Evolutionary conservation across 2,329 filamentous ascomycete genomes (phyloP), one percentile per base, ranked within the genome.

Genomic region (Furcasterigmium sp.): DNA sequence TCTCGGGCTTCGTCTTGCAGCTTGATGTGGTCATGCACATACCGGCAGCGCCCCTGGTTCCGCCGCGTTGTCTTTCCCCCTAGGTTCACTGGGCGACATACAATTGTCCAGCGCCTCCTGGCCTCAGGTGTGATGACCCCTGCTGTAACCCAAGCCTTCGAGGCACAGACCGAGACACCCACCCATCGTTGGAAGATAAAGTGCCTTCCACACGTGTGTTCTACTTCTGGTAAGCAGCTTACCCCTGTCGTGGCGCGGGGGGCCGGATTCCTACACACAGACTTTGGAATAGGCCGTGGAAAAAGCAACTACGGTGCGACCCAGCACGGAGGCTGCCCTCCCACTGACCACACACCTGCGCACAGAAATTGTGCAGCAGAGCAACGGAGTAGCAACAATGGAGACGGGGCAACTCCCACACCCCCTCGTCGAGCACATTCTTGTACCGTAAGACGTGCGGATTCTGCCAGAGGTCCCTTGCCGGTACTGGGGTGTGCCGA

Each of bases 21-120:
- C 32, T 35, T 11, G 32, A 5, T 35, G n/a, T 17, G n/a, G 14
- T 17, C 32, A 35, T n/a, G 18, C 17, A 17, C 37, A 40, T 45
- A 37, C 8, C 17, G 5, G 29, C 29, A 32, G 29, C 29, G 8
- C 29, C 37, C 40, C 41, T 46, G 37, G 41, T 46, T 13, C 29
- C 29, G 29, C 29, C 29, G 14, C 29, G 29, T n/a, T n/a, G n/a
- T n/a, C n/a, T n/a, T n/a, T n/a, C n/a, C n/a, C n/a, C n/a, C n/a
- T n/a, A n/a, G n/a, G n/a, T n/a, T n/a, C n/a, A n/a, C n/a, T n/a
- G n/a, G n/a, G n/a, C n/a, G n/a, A n/a, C n/a, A n/a, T n/a, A n/a
- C n/a, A n/a, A n/a, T n/a, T n/a, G n/a, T n/a, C n/a, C n/a, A 17
- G 18, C 4, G 15, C 32, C 17, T 35, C 32, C 17, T 15, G 32